Percentiles rank a stretch among this genome's conserved stretches.
These are phyloP conservation scores for Saturnispora halmiae DNA, from an alignment of 805 yeast species.

Conservation along the genomic window DNA sequence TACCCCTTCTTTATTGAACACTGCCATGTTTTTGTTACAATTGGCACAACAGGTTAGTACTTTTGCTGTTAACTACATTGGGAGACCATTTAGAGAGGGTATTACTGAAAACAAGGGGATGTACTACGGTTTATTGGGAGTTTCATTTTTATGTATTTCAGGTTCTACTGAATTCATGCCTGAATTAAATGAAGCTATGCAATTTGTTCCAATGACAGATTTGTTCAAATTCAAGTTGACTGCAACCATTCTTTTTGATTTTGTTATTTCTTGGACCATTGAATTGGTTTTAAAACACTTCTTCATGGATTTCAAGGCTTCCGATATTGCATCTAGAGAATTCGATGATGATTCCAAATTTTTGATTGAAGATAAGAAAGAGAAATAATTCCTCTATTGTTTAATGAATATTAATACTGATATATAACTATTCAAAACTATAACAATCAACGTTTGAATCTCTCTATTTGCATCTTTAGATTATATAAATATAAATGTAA, in stretches of 20 bases:
- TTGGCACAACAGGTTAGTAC: slow-evolving; percentile 96
- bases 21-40: slow-evolving; percentile 91
- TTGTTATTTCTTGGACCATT: slow-evolving; percentile 64
- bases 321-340: slow-evolving; percentile 65
- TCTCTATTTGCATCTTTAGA: no score
- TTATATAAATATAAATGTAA: no score
- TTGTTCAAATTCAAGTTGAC: slow-evolving; percentile 74
- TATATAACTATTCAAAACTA: no score
- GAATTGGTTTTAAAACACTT: slow-evolving; percentile 74
- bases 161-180: slow-evolving; percentile 95
- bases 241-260: slow-evolving; percentile 61
- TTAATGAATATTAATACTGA: no score
- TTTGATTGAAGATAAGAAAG: slow-evolving; percentile 9
- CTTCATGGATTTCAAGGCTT: slow-evolving; percentile 86
- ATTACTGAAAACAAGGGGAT: slow-evolving; percentile 88
- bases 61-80: slow-evolving; percentile 95
- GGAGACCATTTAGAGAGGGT: slow-evolving; percentile 90
- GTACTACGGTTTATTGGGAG: slow-evolving; percentile 92
- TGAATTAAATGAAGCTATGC: slow-evolving; percentile 85
- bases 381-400: neutral
- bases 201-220: slow-evolving; percentile 77
- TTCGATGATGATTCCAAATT: slow-evolving; percentile 17
- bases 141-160: slow-evolving; percentile 75
- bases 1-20: slow-evolving; percentile 82
- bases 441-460: no score